Evolutionary conservation across 495 filamentous ascomycete species (phyloP).

Genomic region (Penicillium ucsense): DNA sequence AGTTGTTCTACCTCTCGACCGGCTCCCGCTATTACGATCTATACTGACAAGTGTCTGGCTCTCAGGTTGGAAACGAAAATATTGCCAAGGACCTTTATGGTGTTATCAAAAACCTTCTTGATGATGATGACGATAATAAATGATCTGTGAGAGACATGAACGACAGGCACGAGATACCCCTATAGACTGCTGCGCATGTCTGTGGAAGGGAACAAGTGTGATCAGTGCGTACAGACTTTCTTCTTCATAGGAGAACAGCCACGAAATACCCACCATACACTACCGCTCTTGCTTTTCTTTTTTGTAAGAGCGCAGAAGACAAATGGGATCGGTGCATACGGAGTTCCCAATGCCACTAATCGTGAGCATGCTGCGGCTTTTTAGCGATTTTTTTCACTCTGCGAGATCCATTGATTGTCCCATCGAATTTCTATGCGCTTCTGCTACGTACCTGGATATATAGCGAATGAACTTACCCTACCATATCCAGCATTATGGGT

Average conservation of each 20-base stretch:
- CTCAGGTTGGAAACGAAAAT: conserved; percentile 33
- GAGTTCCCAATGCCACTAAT: conserved; percentile 4
- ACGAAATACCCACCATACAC: conserved; percentile 1
- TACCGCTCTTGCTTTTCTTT: not conserved
- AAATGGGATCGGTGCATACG: conserved; percentile 6
- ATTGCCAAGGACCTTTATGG: conserved; percentile 32
- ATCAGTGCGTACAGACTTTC: conserved; percentile 9
- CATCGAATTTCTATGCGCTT: too few species aligned
- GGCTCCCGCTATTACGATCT: not conserved
- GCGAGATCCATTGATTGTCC: too few species aligned
- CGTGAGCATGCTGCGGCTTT: conserved; percentile 5
- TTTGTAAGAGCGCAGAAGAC: not conserved
- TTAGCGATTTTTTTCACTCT: conserved; percentile 5
- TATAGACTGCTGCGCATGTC: too few species aligned
- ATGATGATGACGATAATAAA: conserved; percentile 1
- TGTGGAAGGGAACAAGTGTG: too few species aligned
- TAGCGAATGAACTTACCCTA: too few species aligned
- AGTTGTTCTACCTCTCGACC: conserved; percentile 11
- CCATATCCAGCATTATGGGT: too few species aligned
- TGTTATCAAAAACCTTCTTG: conserved; percentile 22
- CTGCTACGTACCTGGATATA: too few species aligned
- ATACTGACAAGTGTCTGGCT: conserved; percentile 5
- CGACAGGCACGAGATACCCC: too few species aligned
- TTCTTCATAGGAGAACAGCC: conserved; percentile 16
- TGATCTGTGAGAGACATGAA: too few species aligned